Evolutionary conservation across 768 basidiomycete genomes (phyloP), one percentile per base, ranked within the genome.

Genomic region (Podaxis sp.): DNA sequence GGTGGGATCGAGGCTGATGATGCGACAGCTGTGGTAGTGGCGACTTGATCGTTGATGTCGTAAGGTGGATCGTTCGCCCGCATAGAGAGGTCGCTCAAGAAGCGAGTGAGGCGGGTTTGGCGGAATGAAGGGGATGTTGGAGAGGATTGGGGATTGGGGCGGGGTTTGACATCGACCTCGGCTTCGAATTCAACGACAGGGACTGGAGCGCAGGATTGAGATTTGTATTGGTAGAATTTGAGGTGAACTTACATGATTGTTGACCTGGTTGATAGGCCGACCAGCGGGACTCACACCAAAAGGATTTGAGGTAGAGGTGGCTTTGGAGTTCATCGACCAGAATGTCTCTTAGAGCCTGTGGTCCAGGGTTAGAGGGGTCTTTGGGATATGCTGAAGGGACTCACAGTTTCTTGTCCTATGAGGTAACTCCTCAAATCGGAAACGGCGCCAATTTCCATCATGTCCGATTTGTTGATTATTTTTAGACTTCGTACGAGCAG

Each of bases 281-380:
- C 97, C 97, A 99, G 33, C 96, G 87, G 4, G 88, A 84, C 67
- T 99, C 96, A 71, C 93, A 95, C 87, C 95, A 97, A 73, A 95
- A 96, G 0, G 91, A 93, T 70, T 96, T 97, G 64, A 99, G 85
- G 75, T 97, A 99, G n/a, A 99, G 77, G 75, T 99, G 97, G 67
- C 88, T 93, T 71, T 99, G 96, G 12, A 99, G 82, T 70, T 99
- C 97, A 67, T 99, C 97, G 6, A 96, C 81, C 62, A 99, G 77
- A 60, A 99, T 97, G 66, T 99, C 97, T 52, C 92, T 84, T 49
- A 99, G 76, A 11, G 92, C 89, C 96, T 98, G 61, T 22, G 26
- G 55, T 38, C 62, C 55, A 8, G 19, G 63, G 30, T 62, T 64
- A 59, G 59, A 46, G 19, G 24, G 26, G 17, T 7, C 8, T 48